A percentile compares a stretch with the other conserved stretches of the same genome.
These are phyloP conservation scores for Acanthamoeba sp. DNA, from an alignment of 208 protist genomes.

Conservation along the genomic window DNA sequence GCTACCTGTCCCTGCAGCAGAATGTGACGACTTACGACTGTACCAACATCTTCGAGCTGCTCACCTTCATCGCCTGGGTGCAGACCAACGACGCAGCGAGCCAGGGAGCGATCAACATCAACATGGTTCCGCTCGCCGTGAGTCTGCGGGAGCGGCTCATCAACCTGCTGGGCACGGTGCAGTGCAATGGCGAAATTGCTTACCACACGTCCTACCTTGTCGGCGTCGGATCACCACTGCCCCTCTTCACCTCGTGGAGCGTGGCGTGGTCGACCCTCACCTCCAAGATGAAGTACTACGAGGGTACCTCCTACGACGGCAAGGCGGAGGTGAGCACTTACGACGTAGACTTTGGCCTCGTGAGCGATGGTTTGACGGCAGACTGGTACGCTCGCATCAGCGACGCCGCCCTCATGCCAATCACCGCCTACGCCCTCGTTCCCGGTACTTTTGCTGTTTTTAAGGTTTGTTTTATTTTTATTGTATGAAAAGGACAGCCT, in stretches of 20 bases:
- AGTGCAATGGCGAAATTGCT: neutral
- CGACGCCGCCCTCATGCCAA: neutral
- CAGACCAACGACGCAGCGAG: neutral
- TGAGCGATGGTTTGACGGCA: neutral
- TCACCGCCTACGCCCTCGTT: neutral
- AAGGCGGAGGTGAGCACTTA: neutral
- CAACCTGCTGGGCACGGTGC: neutral
- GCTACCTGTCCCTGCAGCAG: neutral
- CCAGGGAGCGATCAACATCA: neutral
- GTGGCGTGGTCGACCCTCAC: neutral
- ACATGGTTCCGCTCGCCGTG: neutral
- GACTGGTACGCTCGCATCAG: neutral
- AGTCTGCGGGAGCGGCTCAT: neutral
- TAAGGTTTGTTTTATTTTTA: no score
- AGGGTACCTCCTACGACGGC: neutral
- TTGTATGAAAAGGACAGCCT: no score
- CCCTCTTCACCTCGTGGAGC: neutral
- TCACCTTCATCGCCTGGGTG: slow-evolving; percentile 13
- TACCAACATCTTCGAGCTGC: slow-evolving; percentile 8
- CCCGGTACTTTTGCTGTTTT: neutral
- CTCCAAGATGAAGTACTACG: neutral
- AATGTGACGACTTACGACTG: slow-evolving; percentile 24
- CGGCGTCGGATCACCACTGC: neutral
- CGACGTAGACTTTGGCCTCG: neutral
- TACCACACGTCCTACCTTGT: neutral